Percentiles rank a stretch among this genome's conserved stretches.
phyloP scores from a whole-genome alignment of 192 early-diverging fungal species.

The Neocallimastix lanati region DNA sequence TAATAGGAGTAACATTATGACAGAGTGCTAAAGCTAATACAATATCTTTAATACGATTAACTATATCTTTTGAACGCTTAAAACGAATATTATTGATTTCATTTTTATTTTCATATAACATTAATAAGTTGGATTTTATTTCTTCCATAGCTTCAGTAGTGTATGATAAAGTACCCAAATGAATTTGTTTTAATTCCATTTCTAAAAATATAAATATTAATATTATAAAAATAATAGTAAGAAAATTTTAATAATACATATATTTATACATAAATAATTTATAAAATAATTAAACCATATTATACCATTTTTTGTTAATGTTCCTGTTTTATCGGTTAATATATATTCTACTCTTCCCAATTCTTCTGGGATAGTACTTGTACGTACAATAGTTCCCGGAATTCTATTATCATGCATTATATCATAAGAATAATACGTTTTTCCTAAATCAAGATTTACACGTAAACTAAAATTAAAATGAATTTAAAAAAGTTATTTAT shows the following conservation, averaged over 20 bases:
- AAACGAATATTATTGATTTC: background rate
- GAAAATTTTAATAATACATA: too few species aligned
- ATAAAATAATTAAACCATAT: background rate
- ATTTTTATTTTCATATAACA: conserved; percentile 2
- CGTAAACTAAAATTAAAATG: conserved; percentile 30
- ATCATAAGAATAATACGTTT: conserved; percentile 67
- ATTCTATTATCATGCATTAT: conserved; percentile 75
- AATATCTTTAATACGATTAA: conserved; percentile 65
- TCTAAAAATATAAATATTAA: conserved; percentile 16
- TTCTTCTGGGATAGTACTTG: conserved; percentile 88
- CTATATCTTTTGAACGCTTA: conserved; percentile 60
- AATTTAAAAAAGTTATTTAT: too few species aligned
- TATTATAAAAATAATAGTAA: background rate
- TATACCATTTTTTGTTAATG: conserved; percentile 75
- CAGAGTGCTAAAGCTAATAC: conserved; percentile 74
- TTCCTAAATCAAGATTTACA: conserved; percentile 92
- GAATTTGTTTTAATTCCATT: conserved; percentile 85
- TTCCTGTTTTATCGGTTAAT: conserved; percentile 89
- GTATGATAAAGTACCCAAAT: conserved; percentile 91
- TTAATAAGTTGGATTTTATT: conserved; percentile 44
- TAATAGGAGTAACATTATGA: conserved; percentile 60
- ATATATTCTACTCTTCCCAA: conserved; percentile 83
- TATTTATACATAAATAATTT: background rate
- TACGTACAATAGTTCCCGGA: conserved; percentile 68
- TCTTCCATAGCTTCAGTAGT: conserved; percentile 76